Base-by-base conservation (phyloP, 164 flowering plant genomes). In the Kingdonia uniflora region DNA sequence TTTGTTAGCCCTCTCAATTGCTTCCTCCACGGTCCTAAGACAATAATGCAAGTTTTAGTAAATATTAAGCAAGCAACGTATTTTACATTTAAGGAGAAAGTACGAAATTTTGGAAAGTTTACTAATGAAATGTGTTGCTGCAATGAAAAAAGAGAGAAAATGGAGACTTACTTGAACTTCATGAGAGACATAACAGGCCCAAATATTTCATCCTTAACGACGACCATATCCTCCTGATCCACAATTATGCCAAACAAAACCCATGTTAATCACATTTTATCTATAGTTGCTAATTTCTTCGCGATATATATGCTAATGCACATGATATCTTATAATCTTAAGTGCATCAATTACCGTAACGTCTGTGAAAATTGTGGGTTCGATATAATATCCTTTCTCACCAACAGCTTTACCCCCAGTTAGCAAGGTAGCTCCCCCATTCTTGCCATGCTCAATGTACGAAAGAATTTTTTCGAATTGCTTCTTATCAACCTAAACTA, bases 131-230 rank as follows among this genome's bases (percentile, higher is more conserved):
- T 29, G 35, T 29, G 6, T n/a, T n/a, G n/a, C n/a, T n/a, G n/a
- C 46, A 29, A 14, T 5, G 19, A 0, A n/a, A 50, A 33, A 10
- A 21, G 17, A 52, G 41, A 2, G 3, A 35, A 21, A 53, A 14
- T 14, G 13, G 0, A 11, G 11, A 52, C 76, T 76, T 64, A 86
- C 95, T 83, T 86, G 80, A 86, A 86, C 49, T 83, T 86, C 82
- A 75, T 76, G 48, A 86, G 63, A 15, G 79, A 66, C 83, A 83
- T 62, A 0, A 86, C 91, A 5, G 95, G 91, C 2, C 95, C 95
- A 53, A 83, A 86, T 45, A 86, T 86, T 66, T 86, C 95, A 5
- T 86, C 86, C 51, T 66, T 62, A 1, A 69, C 82, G 39, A 86
- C 78, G 7, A 24, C 11, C 91, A 83, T 83, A 22, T 86, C 77